Evolutionary conservation across 2,329 filamentous ascomycete species (phyloP).

Genomic region (Chaetoscypha palmicola): DNA sequence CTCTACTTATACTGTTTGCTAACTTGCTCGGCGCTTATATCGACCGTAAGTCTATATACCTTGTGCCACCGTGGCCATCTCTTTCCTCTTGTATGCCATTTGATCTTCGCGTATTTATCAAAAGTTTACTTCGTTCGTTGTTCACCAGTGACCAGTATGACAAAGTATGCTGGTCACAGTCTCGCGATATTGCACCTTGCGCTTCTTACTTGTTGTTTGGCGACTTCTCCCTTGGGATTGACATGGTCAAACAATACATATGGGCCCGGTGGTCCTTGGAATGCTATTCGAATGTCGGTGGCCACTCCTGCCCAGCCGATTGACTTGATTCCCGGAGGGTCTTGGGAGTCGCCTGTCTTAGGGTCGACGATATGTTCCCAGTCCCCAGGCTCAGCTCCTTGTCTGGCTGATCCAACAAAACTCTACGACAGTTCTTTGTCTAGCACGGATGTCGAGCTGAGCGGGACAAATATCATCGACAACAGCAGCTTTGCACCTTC

Average conservation of each 20-base stretch:
- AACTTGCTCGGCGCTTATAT: too few species aligned
- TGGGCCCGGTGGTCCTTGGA: conserved; percentile 20
- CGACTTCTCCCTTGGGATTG: too few species aligned
- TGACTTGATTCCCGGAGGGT: conserved; percentile 16
- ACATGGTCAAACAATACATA: conserved; percentile 16
- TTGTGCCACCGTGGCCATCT: too few species aligned
- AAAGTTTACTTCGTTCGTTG: too few species aligned
- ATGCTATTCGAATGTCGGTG: conserved; percentile 14
- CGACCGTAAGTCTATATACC: too few species aligned
- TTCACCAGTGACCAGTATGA: too few species aligned
- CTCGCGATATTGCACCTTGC: too few species aligned
- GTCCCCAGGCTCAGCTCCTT: not conserved
- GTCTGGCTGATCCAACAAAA: conserved; percentile 3
- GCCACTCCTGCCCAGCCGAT: conserved; percentile 12
- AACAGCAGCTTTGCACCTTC: not conserved
- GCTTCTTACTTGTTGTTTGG: too few species aligned
- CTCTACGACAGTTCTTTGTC: conserved; percentile 10
- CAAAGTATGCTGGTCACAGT: too few species aligned
- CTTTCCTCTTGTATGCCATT: too few species aligned
- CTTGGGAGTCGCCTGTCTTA: conserved; percentile 11
- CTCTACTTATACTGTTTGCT: too few species aligned
- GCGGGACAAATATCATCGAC: conserved; percentile 1
- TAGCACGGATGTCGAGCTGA: conserved; percentile 5
- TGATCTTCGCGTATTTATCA: too few species aligned
- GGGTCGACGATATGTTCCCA: conserved; percentile 8